Evolutionary conservation across 495 filamentous ascomycete genomes (phyloP).

Genomic region (Hypoxylon subgilvum): DNA sequence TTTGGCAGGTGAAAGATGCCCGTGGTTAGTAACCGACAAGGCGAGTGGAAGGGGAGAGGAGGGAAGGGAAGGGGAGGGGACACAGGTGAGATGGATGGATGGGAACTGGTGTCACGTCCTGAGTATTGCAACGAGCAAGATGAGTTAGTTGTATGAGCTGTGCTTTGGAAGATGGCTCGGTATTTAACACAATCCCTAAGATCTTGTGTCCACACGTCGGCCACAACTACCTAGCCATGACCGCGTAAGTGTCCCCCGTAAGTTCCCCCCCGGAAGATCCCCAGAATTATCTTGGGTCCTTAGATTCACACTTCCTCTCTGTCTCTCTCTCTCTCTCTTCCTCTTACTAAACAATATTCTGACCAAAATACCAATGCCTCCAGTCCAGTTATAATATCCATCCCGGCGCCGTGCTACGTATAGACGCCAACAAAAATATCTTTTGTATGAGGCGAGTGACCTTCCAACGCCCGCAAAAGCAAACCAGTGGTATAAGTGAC

Average conservation of each 20-base stretch:
- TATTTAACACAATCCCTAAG: constrained; percentile 33
- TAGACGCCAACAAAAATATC: not conserved
- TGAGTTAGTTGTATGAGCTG: not conserved
- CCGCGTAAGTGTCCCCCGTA: constrained; percentile 24
- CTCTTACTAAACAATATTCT: too few relatives aligned
- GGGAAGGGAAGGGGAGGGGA: not conserved
- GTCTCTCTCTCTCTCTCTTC: too few relatives aligned
- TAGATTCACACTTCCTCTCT: too few relatives aligned
- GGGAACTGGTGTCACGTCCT: constrained; percentile 6
- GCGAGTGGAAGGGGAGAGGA: not conserved
- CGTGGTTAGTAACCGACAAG: constrained; percentile 8
- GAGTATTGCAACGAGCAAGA: not conserved
- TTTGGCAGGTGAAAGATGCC: not conserved
- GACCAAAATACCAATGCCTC: too few relatives aligned
- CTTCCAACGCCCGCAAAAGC: constrained; percentile 10
- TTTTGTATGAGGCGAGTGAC: constrained; percentile 19
- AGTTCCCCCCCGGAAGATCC: not conserved
- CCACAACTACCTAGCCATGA: constrained; percentile 19
- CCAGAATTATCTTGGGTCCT: too few relatives aligned
- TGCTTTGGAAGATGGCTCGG: constrained; percentile 23
- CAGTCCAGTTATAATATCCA: not conserved
- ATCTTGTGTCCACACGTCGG: constrained; percentile 2
- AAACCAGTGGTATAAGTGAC: constrained; percentile 33
- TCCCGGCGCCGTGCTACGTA: constrained; percentile 28
- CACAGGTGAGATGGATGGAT: too few relatives aligned